Conservation (phyloP, 2,329 filamentous ascomycete species). For the Fusarium dlaminii region DNA sequence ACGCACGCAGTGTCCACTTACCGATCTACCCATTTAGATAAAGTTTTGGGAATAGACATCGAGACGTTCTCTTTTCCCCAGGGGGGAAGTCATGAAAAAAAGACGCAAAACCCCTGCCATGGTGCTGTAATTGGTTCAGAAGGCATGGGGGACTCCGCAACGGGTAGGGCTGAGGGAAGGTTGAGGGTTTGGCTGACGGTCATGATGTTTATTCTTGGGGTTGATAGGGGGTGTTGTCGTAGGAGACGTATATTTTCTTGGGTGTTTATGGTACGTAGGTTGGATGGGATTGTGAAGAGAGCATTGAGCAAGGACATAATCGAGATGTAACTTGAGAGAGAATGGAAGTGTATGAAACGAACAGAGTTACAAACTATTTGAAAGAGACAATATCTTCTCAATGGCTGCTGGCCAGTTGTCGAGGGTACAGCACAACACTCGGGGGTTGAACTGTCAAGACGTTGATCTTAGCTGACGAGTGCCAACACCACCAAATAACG, state of each 20-base stretch:
- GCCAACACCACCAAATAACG: constrained; percentile 2
- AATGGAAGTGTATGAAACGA: neutral
- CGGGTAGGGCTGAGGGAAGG: constrained; percentile 36
- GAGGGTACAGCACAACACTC: neutral
- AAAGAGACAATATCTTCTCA: neutral
- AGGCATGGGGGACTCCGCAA: constrained; percentile 29
- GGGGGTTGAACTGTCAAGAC: neutral
- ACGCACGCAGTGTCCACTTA: constrained; percentile 33
- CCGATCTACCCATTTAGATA: constrained; percentile 23
- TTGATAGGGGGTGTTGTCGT: constrained; percentile 24
- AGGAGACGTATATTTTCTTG: constrained; percentile 15
- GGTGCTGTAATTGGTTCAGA: constrained; percentile 31
- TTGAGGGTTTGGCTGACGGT: constrained; percentile 29
- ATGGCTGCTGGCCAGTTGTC: neutral
- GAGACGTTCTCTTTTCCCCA: constrained; percentile 1
- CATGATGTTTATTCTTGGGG: constrained; percentile 33
- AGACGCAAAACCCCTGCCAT: constrained; percentile 31
- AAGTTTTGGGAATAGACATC: constrained; percentile 6
- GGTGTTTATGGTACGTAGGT: neutral
- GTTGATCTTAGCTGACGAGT: neutral
- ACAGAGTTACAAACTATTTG: neutral
- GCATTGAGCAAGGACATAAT: neutral
- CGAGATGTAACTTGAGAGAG: neutral
- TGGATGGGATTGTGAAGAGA: neutral
- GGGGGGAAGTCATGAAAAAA: constrained; percentile 18